Conservation (phyloP, 371 early-diverging fungal genomes). For the Batkoa obscura region DNA sequence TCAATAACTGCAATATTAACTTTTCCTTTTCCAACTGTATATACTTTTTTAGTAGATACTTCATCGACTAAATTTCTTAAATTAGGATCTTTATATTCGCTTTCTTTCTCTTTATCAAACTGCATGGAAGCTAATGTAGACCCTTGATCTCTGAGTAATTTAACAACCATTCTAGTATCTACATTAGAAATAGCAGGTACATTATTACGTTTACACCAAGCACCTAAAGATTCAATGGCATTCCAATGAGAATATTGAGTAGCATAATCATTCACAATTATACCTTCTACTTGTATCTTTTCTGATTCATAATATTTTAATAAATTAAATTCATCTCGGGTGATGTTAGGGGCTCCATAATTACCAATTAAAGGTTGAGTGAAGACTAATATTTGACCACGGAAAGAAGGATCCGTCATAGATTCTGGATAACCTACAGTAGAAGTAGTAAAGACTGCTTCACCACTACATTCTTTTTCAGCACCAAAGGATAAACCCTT, state of each 20-base stretch:
- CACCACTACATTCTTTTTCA: slow-evolving; percentile 29
- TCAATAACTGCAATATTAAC: slow-evolving; percentile 60
- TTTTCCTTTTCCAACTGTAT: slow-evolving; percentile 59
- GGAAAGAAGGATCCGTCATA: slow-evolving; percentile 75
- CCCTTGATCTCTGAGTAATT: slow-evolving; percentile 65
- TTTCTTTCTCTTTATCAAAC: slow-evolving; percentile 12
- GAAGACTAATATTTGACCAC: slow-evolving; percentile 64
- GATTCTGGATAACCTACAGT: slow-evolving; percentile 82
- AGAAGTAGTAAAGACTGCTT: slow-evolving; percentile 78
- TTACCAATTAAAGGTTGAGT: slow-evolving; percentile 65
- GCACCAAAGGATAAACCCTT: slow-evolving; percentile 64
- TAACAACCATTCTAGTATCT: slow-evolving; percentile 82
- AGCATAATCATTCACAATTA: slow-evolving; percentile 76
- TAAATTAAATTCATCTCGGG: slow-evolving; percentile 59
- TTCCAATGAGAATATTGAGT: slow-evolving; percentile 80
- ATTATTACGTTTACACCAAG: slow-evolving; percentile 73
- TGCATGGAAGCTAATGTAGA: slow-evolving; percentile 41
- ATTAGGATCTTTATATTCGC: slow-evolving; percentile 57
- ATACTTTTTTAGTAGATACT: slow-evolving; percentile 39
- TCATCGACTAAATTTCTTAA: slow-evolving; percentile 56
- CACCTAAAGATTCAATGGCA: slow-evolving; percentile 64
- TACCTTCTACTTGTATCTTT: slow-evolving; percentile 63
- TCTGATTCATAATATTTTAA: slow-evolving; percentile 70
- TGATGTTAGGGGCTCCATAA: slow-evolving; percentile 70
- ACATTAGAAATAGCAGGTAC: slow-evolving; percentile 84